Conservation (phyloP, 2,329 filamentous ascomycete species). For the Massarina eburnea region DNA sequence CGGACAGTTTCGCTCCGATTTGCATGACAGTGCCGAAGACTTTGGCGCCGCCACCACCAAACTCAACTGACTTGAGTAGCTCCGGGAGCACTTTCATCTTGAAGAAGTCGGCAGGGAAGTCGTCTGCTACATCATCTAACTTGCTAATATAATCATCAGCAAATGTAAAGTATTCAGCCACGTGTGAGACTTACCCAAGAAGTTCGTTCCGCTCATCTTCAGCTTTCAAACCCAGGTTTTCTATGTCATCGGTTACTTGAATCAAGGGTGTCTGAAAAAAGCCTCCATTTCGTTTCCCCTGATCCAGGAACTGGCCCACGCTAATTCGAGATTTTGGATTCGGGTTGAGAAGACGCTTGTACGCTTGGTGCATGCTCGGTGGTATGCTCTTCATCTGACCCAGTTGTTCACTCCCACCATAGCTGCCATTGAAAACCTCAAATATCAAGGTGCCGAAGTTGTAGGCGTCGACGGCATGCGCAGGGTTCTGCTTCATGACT, state of each 20-base stretch:
- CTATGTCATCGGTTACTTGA: constrained; percentile 87
- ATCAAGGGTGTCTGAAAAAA: constrained; percentile 96
- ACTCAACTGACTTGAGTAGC: constrained; percentile 97
- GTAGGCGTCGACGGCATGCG: constrained; percentile 83
- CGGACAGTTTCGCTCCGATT: constrained; percentile 81
- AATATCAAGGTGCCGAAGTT: constrained; percentile 81
- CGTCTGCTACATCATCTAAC: constrained; percentile 81
- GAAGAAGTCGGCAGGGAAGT: constrained; percentile 98
- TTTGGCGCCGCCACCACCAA: constrained; percentile 91
- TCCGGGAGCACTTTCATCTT: constrained; percentile 96
- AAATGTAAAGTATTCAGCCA: background rate
- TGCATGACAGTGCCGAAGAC: constrained; percentile 88
- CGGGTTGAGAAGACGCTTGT: constrained; percentile 83
- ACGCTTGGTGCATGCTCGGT: constrained; percentile 83
- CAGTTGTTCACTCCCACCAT: constrained; percentile 73
- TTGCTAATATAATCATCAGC: constrained; percentile 52
- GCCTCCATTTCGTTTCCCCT: constrained; percentile 76
- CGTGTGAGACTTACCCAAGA: constrained; percentile 57
- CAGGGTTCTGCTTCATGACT: constrained; percentile 77
- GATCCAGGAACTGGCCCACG: constrained; percentile 83
- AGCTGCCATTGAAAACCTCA: constrained; percentile 89
- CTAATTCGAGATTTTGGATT: constrained; percentile 89
- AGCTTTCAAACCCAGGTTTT: constrained; percentile 86
- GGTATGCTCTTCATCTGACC: constrained; percentile 86
- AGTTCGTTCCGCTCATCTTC: constrained; percentile 84